Evolutionary conservation across 495 filamentous ascomycete genomes (phyloP).

Genomic region (Aspergillus nidulans): DNA sequence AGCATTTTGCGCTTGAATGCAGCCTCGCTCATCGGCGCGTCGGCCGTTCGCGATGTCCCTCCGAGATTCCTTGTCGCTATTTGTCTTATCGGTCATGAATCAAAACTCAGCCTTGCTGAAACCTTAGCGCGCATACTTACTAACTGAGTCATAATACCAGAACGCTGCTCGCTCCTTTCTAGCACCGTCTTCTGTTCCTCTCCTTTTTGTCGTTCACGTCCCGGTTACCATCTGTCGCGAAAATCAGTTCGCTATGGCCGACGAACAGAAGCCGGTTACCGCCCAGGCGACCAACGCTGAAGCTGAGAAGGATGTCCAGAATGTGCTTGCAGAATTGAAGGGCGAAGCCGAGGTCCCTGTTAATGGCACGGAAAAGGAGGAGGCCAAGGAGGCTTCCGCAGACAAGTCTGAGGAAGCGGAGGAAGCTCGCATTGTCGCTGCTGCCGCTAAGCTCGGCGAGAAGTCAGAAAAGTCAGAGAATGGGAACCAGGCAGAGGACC

Average conservation of each 20-base stretch:
- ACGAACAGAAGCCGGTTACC: constrained; percentile 32
- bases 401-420: constrained; percentile 37
- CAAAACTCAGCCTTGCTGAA: background rate
- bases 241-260: constrained; percentile 30
- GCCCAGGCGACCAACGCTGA: constrained; percentile 35
- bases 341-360: constrained; percentile 26
- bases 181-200: background rate
- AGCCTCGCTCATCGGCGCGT: constrained; percentile 2
- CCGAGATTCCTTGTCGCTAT: background rate
- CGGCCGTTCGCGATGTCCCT: background rate
- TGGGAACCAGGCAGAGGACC: constrained; percentile 15
- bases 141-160: constrained; percentile 3
- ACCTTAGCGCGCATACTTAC: background rate
- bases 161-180: background rate
- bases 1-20: background rate
- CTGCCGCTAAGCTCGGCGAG: constrained; percentile 41
- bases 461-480: constrained; percentile 37
- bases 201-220: background rate
- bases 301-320: constrained; percentile 45
- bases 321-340: constrained; percentile 45
- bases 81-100: background rate
- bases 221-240: constrained; percentile 1
- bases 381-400: constrained; percentile 20
- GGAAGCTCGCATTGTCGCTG: constrained; percentile 43
- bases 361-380: constrained; percentile 22